phyloP scores from a whole-genome alignment of 441 rosid genomes.

The Codiaeum variegatum region DNA sequence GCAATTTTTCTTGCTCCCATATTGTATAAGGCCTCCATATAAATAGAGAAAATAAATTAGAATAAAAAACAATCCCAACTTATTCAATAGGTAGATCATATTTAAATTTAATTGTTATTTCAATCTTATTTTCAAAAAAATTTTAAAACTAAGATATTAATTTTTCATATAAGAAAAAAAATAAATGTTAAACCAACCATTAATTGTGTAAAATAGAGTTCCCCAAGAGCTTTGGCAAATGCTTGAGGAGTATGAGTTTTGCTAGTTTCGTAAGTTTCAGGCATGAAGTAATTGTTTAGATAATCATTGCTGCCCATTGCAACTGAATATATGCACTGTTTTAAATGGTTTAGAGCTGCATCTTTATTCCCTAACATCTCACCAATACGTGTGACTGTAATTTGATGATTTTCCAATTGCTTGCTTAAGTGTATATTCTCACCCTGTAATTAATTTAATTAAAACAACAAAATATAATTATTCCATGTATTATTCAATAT shows the following conservation, averaged over 20 bases:
- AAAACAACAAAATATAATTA: too few species aligned
- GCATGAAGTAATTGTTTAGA: conserved; percentile 26
- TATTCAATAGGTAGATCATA: too few species aligned
- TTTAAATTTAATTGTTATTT: too few species aligned
- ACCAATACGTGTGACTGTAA: conserved; percentile 6
- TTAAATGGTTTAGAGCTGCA: conserved; percentile 1
- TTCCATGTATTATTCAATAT: too few species aligned
- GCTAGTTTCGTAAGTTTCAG: conserved; percentile 7
- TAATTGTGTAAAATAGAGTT: background rate
- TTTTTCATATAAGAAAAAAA: background rate
- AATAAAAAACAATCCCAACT: too few species aligned
- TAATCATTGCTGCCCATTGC: conserved; percentile 37
- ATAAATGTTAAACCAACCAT: background rate
- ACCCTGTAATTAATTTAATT: conserved; percentile 18
- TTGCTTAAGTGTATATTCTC: conserved; percentile 9
- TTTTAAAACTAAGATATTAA: background rate
- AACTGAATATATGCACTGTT: conserved; percentile 25
- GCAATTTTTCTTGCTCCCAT: conserved; percentile 48
- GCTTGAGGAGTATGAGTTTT: background rate
- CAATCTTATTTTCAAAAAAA: too few species aligned
- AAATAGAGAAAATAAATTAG: too few species aligned
- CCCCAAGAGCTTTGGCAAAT: conserved; percentile 18
- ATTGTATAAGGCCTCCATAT: background rate
- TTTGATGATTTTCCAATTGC: conserved; percentile 24
- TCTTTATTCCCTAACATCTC: background rate